Evolutionary conservation across 768 basidiomycete species (phyloP).

Genomic region (Solioccasus polychromus): DNA sequence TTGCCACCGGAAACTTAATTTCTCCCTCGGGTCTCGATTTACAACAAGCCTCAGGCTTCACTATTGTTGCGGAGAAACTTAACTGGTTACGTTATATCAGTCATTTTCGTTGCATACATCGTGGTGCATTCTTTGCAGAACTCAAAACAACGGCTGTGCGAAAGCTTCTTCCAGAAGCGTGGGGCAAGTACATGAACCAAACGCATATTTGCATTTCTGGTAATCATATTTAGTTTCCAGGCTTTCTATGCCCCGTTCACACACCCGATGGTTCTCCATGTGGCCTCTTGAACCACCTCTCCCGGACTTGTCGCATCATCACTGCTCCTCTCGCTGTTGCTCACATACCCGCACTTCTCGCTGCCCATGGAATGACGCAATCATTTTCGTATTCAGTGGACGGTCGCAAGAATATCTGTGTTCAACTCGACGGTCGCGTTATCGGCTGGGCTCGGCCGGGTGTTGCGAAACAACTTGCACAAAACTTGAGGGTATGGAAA

Average conservation of each 20-base stretch:
- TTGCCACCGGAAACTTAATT: slow-evolving; percentile 94
- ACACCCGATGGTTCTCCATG: slow-evolving; percentile 98
- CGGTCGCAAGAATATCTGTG: slow-evolving; percentile 76
- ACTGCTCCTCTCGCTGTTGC: slow-evolving; percentile 71
- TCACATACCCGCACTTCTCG: slow-evolving; percentile 79
- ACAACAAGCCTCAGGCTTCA: slow-evolving; percentile 98
- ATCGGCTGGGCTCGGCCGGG: slow-evolving; percentile 88
- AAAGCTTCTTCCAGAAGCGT: slow-evolving; percentile 94
- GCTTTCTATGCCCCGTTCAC: slow-evolving; percentile 97
- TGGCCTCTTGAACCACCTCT: slow-evolving; percentile 95
- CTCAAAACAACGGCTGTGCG: slow-evolving; percentile 97
- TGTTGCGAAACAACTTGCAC: slow-evolving; percentile 78
- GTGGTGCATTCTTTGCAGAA: slow-evolving; percentile 98
- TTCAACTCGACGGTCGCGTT: slow-evolving; percentile 94
- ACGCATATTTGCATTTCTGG: slow-evolving; percentile 4
- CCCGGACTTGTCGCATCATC: slow-evolving; percentile 88
- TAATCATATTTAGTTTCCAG: slow-evolving; percentile 39
- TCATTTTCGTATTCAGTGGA: slow-evolving; percentile 77
- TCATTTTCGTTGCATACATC: slow-evolving; percentile 97
- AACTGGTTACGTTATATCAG: slow-evolving; percentile 99
- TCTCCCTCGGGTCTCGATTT: slow-evolving; percentile 95
- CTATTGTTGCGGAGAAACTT: slow-evolving; percentile 97
- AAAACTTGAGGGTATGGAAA: slow-evolving; percentile 88
- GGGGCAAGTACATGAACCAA: slow-evolving; percentile 60
- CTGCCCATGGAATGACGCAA: slow-evolving; percentile 92